Evolutionary conservation across 2,329 filamentous ascomycete species (phyloP).

Genomic region (Elsinoe fawcettii): DNA sequence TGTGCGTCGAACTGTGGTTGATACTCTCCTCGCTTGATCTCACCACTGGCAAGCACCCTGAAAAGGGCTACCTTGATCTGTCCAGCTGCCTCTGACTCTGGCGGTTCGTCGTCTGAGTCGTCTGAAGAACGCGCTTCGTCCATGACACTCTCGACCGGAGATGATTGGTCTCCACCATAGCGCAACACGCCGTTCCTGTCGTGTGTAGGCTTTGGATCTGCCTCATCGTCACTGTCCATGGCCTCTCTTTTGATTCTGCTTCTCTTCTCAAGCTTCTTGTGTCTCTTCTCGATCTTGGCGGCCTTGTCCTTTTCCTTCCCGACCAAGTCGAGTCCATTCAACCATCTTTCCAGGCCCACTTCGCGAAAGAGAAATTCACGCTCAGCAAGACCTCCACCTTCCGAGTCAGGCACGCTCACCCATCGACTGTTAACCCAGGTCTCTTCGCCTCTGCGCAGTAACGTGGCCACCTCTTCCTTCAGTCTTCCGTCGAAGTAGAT

Average conservation of each 20-base stretch:
- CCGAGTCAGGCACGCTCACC: conserved; percentile 86
- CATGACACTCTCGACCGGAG: conserved; percentile 60
- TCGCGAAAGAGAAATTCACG: conserved; percentile 96
- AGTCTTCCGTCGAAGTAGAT: conserved; percentile 95
- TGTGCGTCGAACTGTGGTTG: conserved; percentile 96
- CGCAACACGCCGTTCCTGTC: conserved; percentile 56
- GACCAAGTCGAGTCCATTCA: conserved; percentile 84
- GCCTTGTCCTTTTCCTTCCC: conserved; percentile 69
- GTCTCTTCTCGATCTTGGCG: conserved; percentile 61
- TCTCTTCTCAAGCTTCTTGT: conserved; percentile 59
- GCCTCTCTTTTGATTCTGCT: conserved; percentile 65
- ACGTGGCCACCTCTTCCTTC: conserved; percentile 94
- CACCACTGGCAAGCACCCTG: conserved; percentile 85
- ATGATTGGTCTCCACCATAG: conserved; percentile 69
- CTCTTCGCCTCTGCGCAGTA: conserved; percentile 86
- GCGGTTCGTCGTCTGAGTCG: conserved; percentile 71
- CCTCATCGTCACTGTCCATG: conserved; percentile 42
- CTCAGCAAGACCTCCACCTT: conserved; percentile 90
- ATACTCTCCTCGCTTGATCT: conserved; percentile 97
- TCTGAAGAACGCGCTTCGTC: conserved; percentile 61
- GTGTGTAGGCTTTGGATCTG: conserved; percentile 33
- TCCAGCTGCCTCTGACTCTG: conserved; percentile 80
- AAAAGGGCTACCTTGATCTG: conserved; percentile 99
- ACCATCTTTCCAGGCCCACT: conserved; percentile 89
- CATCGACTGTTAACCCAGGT: conserved; percentile 98